Evolutionary conservation across 768 basidiomycete species (phyloP).

Genomic region (Calocera viscosa): DNA sequence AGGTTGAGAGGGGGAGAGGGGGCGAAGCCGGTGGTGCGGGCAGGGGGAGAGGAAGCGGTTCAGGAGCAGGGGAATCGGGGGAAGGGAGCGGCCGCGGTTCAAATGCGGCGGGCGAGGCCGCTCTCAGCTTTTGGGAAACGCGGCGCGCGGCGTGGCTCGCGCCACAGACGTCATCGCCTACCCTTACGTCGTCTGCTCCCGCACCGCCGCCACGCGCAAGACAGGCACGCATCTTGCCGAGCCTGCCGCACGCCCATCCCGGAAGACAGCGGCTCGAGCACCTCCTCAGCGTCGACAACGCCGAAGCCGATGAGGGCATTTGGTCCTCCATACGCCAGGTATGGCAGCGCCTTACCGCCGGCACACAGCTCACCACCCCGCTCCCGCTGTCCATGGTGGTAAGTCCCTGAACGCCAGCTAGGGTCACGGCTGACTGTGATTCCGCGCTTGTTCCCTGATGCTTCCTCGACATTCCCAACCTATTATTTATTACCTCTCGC

Average conservation of each 20-base stretch:
- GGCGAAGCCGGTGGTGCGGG: background rate
- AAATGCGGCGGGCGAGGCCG: background rate
- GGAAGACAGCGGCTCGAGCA: conserved; percentile 2
- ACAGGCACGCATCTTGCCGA: background rate
- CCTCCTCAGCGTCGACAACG: conserved; percentile 6
- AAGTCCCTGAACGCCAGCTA: background rate
- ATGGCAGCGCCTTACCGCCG: conserved; percentile 2
- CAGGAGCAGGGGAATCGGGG: background rate
- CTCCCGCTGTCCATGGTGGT: background rate
- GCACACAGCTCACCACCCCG: conserved; percentile 2
- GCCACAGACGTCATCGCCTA: conserved; percentile 4
- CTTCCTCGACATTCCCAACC: background rate
- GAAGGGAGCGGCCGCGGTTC: background rate
- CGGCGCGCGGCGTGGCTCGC: conserved; percentile 1
- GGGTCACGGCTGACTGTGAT: background rate
- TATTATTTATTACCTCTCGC: background rate
- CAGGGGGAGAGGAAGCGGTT: background rate
- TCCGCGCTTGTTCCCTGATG: background rate
- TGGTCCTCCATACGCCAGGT: conserved; percentile 3
- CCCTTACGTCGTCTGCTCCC: conserved; percentile 7
- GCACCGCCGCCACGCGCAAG: background rate
- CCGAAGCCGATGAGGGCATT: conserved; percentile 1
- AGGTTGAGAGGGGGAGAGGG: background rate
- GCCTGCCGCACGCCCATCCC: background rate
- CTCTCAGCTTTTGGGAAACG: background rate